A percentile compares a stretch with the other conserved stretches of the same genome.
These are phyloP conservation scores for Pelargonium australe DNA, from an alignment of 441 rosid genomes.

Conservation along the genomic window DNA sequence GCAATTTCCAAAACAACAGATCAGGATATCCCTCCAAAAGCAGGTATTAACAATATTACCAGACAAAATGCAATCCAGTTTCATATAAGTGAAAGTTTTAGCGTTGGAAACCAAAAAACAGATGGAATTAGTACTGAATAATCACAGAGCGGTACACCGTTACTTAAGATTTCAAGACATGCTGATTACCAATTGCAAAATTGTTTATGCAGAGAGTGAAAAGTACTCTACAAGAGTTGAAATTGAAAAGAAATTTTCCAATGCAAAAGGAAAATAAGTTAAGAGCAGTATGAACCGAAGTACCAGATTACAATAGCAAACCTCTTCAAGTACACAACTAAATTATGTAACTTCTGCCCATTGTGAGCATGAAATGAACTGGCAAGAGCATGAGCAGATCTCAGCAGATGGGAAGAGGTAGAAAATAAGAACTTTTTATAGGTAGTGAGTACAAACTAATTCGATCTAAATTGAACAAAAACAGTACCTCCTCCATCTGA, in stretches of 20 bases:
- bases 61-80: conserved; percentile 9
- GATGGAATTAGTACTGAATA: background rate
- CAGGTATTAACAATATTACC: conserved; percentile 1
- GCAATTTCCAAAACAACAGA: conserved; percentile 15
- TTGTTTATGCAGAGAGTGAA: background rate
- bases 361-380: background rate
- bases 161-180: background rate
- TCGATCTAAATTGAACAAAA: background rate
- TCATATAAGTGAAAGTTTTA: background rate
- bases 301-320: background rate
- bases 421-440: background rate
- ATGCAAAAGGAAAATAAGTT: background rate
- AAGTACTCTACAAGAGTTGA: background rate
- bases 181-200: background rate
- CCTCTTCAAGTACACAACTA: background rate
- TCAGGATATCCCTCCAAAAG: background rate
- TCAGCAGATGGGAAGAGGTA: background rate
- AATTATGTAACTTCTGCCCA: background rate
- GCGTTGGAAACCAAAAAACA: background rate
- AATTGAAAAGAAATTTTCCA: background rate
- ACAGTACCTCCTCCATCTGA: background rate
- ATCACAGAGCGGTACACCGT: background rate
- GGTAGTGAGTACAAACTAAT: background rate
- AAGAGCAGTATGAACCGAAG: background rate
- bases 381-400: conserved; percentile 2